Base-by-base conservation (phyloP, 129 eudicot species). In the Calendula officinalis region DNA sequence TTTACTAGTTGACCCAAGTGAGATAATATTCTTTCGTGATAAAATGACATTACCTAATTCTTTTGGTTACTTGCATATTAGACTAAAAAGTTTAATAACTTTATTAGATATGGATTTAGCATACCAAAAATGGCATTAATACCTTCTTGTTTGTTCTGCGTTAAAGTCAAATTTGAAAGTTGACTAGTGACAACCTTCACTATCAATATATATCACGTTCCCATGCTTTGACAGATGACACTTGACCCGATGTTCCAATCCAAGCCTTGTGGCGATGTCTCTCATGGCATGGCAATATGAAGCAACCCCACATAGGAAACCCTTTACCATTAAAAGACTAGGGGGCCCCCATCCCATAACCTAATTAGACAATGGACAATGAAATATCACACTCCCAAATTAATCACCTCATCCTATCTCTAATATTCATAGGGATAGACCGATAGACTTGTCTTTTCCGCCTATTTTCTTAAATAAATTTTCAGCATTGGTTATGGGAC, bases 211-310 rank as follows among this genome's bases (percentile, higher is more conserved):
- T 46, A 56, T 65, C 61, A 73, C 57, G 61, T 56, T 16, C 67
- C 78, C 78, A 73, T 73, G 67, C 78, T 66, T 56, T 73, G 61
- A 65, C 78, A 73, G 72, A 11, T 73, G 55, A 47, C 45, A 47
- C 72, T 56, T 37, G 61, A 57, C 78, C 78, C 67, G 4, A 12
- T 46, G 53, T 30, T 66, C 6, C 58, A 65, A 57, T 57, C 73
- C 72, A n/a, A 64, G 32, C 35, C 72, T 65, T 73, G 78, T 73
- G 73, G 61, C 49, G 5, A 47, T 66, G 78, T 73, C 61, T 73
- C 62, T 39, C 30, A 35, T 44, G 15, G 42, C 59, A 72, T 54
- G 71, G 55, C 70, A 63, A 53, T 44, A 53, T 62, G 41, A 73
- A 64, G 64, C 72, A 73, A 56, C 43, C 63, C 71, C 77, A 72